Base-by-base conservation (phyloP, 441 rosid genomes). In the Rhodomyrtus psidioides region DNA sequence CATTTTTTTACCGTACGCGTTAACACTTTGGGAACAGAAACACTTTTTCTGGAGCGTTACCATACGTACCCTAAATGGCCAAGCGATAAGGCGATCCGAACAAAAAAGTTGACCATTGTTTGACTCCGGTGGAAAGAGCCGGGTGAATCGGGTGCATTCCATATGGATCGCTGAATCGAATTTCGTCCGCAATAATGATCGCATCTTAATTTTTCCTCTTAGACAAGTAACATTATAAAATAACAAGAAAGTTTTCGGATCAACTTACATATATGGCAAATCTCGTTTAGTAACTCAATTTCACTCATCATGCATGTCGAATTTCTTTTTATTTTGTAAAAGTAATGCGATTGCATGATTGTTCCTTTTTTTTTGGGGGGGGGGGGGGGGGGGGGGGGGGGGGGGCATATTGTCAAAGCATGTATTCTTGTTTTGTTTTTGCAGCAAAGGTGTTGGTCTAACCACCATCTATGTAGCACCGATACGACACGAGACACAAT, bases 41-140 rank as follows among this genome's bases (percentile, higher is more conserved):
- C n/a, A n/a, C n/a, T n/a, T n/a, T n/a, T n/a, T n/a, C n/a, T n/a
- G n/a, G n/a, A n/a, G n/a, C n/a, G n/a, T n/a, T n/a, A n/a, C n/a
- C n/a, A n/a, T n/a, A n/a, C n/a, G n/a, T n/a, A n/a, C n/a, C n/a
- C n/a, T n/a, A n/a, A 27, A 59, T 3, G 70, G 21, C 70, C 39
- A 27, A 59, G 39, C 8, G 10, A 58, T 6, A 1, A 27, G 70
- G 21, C n/a, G 3, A 70, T 21, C 49, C 7, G n/a, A 12, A 65
- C 4, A 5, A 15, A 34, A 5, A 34, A 65, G 9, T 65, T 4
- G 0, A 23, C 15, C 15, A 1, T 4, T 62, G 7, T 39, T 62
- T 9, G 34, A 62, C 4, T 39, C 13, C 1, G 15, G 12, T 2
- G 19, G 26, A 12, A 65, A 0, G 1, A 65, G 2, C 0, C 0